A percentile compares a stretch with the other conserved stretches of the same genome.
These are phyloP conservation scores for Cutaneotrichosporon mucoides DNA, from an alignment of 1,284 basidiomycete species.

Conservation along the genomic window DNA sequence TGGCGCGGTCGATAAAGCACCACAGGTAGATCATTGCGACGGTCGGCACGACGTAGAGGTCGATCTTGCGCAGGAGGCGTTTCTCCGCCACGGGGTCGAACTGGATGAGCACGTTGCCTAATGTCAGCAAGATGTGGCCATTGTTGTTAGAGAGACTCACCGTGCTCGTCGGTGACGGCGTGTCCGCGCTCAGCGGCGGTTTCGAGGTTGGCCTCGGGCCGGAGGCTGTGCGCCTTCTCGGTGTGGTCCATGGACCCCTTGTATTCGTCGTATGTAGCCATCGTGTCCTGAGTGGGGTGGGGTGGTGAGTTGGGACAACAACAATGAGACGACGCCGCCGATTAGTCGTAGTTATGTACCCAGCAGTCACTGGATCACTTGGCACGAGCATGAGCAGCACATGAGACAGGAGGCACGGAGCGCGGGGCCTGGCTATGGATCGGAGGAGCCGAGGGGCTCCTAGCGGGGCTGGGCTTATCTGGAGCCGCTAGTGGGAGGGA, in stretches of 20 bases:
- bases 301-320: too few relatives aligned
- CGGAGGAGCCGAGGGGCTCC: too few relatives aligned
- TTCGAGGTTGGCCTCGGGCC: background rate
- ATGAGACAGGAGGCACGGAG: too few relatives aligned
- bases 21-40: constrained; percentile 20
- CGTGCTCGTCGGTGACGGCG: constrained; percentile 11
- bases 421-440: too few relatives aligned
- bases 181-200: constrained; percentile 13
- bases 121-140: too few relatives aligned
- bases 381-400: too few relatives aligned
- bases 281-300: background rate
- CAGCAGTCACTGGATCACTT: too few relatives aligned
- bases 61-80: constrained; percentile 23
- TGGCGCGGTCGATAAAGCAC: constrained; percentile 20
- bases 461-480: too few relatives aligned
- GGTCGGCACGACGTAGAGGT: constrained; percentile 19
- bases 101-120: constrained; percentile 11
- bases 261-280: background rate
- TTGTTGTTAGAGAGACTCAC: background rate
- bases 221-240: background rate
- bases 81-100: constrained; percentile 21
- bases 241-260: background rate
- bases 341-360: too few relatives aligned
- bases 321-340: too few relatives aligned
- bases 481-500: too few relatives aligned